Evolutionary conservation across 345 rosid species (phyloP).

Genomic region (Xanthoceras sorbifolium): DNA sequence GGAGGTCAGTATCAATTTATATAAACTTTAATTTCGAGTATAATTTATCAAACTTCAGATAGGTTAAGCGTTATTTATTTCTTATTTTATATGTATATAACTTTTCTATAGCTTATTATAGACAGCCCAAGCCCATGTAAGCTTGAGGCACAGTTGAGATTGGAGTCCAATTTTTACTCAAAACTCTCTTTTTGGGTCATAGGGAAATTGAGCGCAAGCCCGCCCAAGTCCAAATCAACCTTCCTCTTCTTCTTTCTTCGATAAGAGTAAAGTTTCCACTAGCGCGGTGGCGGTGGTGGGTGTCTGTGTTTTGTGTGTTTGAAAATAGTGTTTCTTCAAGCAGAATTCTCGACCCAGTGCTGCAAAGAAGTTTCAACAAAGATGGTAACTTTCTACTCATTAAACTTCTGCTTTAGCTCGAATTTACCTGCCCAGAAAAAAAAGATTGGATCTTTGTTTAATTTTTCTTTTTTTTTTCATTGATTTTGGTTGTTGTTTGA

Average conservation of each 20-base stretch:
- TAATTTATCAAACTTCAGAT: no score
- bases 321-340: conserved; percentile 7
- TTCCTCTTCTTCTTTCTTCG: not conserved
- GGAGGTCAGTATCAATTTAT: no score
- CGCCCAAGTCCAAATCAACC: not conserved
- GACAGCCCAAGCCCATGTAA: not conserved
- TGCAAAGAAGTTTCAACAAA: conserved; percentile 3
- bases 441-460: not conserved
- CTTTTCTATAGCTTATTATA: no score
- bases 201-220: not conserved
- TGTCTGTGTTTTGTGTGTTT: not conserved
- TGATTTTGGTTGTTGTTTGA: not conserved
- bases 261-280: not conserved
- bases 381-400: conserved; percentile 4
- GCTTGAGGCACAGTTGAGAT: not conserved
- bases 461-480: not conserved
- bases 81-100: no score
- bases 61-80: no score
- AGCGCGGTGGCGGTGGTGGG: not conserved
- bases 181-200: not conserved
- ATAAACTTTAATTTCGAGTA: no score
- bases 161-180: not conserved
- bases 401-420: not conserved
- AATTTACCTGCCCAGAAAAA: not conserved
- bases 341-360: not conserved